Base-by-base conservation (phyloP, 441 rosid species). In the Aleurites moluccanus region DNA sequence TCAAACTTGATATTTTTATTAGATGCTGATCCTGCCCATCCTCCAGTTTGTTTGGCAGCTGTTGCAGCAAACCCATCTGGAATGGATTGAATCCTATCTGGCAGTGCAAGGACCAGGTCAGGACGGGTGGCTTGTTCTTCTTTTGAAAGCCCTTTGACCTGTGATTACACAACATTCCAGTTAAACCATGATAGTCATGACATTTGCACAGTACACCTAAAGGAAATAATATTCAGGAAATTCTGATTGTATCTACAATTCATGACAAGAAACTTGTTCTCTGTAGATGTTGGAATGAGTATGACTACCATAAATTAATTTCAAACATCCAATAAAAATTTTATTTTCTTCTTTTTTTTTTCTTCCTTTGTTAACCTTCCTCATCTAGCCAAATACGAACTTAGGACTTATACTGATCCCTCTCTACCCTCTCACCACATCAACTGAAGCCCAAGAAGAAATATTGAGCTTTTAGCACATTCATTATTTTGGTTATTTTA, bases 81-180 rank as follows among this genome's bases (percentile, higher is more conserved):
- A 79, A 92, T 92, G 62, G 87, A 88, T 80, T 90, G 88, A 79
- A 92, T 94, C 89, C 96, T 94, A 60, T 87, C 89, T 1, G 96
- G 94, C 77, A 94, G 82, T 40, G 92, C 95, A 84, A 92, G 90
- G 68, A 90, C 96, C 61, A 90, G 83, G 76, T 94, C 99, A 77
- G 82, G 85, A 64, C 96, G 93, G 33, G 91, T 87, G 68, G 87
- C 84, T 79, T 87, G 77, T 79, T 92, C 99, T 86, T 92, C 97
- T 13, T 83, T 82, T 47, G 96, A 78, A 74, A 94, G 90, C 47
- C 98, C 99, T 86, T 89, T 92, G 65, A 91, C 93, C 98, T 92
- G 83, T 27, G 27, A 75, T 72, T 55, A 49, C 73, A 38, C 40
- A n/a, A 13, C 20, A 69, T 64, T 47, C 49, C 42, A 50, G 21